phyloP scores from a whole-genome alignment of 768 basidiomycete species.

The Neoboletus subvelutipes region DNA sequence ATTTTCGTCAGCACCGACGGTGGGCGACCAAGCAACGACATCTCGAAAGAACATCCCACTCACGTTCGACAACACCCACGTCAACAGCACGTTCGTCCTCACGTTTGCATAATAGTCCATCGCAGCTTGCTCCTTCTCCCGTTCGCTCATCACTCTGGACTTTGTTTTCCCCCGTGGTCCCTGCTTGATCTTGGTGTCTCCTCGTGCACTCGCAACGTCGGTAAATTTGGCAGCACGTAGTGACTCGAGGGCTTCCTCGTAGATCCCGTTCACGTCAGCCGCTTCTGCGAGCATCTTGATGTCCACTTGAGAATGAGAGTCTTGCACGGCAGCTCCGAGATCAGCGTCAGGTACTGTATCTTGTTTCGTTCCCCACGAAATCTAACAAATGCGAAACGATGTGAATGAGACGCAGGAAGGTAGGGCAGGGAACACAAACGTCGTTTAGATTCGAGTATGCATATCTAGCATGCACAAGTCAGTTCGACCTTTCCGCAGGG shows the following conservation, averaged over 20 bases:
- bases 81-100: constrained; percentile 75
- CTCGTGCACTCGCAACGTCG: constrained; percentile 11
- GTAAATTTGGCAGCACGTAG: constrained; percentile 55
- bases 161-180: constrained; percentile 11
- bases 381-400: constrained; percentile 40
- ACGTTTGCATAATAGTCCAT: constrained; percentile 89
- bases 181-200: constrained; percentile 9
- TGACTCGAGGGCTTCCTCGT: constrained; percentile 80
- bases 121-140: constrained; percentile 71
- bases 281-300: constrained; percentile 82
- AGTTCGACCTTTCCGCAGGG: constrained; percentile 1
- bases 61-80: constrained; percentile 86
- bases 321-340: constrained; percentile 80
- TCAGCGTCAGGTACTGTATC: constrained; percentile 71
- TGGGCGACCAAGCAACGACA: background rate
- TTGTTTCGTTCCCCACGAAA: constrained; percentile 97
- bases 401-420: constrained; percentile 14
- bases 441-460: constrained; percentile 87
- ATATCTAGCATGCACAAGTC: constrained; percentile 51
- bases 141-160: constrained; percentile 36
- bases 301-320: constrained; percentile 79
- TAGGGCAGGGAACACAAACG: constrained; percentile 36
- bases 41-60: constrained; percentile 14
- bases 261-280: constrained; percentile 79
- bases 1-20: background rate